Percentiles rank a stretch among this genome's conserved stretches.
These are phyloP conservation scores for Senna tora DNA, from an alignment of 306 rosid genomes.

Conservation along the genomic window DNA sequence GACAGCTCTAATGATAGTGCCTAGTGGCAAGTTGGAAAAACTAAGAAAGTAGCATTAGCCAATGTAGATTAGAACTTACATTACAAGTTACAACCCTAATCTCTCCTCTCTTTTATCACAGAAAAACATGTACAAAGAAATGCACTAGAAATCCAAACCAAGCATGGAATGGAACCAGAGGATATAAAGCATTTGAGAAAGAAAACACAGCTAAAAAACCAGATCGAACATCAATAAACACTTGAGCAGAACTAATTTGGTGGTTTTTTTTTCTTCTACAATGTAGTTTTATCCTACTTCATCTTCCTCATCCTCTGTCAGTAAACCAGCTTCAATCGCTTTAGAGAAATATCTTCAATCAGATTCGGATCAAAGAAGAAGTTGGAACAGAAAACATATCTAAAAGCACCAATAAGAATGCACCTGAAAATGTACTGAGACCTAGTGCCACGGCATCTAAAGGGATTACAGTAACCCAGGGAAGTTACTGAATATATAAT, in stretches of 20 bases:
- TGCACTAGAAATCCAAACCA: background rate
- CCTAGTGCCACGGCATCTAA: slow-evolving; percentile 4
- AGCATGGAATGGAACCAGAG: slow-evolving; percentile 1
- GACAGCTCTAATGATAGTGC: background rate
- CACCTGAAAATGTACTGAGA: slow-evolving; percentile 1
- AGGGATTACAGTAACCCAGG: slow-evolving; percentile 1
- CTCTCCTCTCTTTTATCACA: background rate
- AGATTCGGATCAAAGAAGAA: background rate
- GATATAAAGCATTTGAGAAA: slow-evolving; percentile 3
- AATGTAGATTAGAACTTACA: slow-evolving; percentile 6
- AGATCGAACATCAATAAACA: slow-evolving; percentile 6
- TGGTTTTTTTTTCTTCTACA: background rate
- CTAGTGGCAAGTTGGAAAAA: slow-evolving; percentile 11
- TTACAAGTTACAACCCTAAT: background rate
- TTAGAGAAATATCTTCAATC: background rate
- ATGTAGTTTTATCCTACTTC: background rate
- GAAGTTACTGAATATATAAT: slow-evolving; percentile 1
- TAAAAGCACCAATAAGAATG: background rate
- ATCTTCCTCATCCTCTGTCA: background rate
- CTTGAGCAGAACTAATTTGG: background rate
- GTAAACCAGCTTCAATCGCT: background rate
- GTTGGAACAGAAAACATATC: background rate
- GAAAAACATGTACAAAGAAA: background rate
- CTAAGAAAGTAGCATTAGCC: background rate
- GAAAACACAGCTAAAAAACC: no score